Evolutionary conservation across 164 flowering plant species (phyloP), one percentile per base, ranked within the genome.

Genomic region (Magnolia sinica): DNA sequence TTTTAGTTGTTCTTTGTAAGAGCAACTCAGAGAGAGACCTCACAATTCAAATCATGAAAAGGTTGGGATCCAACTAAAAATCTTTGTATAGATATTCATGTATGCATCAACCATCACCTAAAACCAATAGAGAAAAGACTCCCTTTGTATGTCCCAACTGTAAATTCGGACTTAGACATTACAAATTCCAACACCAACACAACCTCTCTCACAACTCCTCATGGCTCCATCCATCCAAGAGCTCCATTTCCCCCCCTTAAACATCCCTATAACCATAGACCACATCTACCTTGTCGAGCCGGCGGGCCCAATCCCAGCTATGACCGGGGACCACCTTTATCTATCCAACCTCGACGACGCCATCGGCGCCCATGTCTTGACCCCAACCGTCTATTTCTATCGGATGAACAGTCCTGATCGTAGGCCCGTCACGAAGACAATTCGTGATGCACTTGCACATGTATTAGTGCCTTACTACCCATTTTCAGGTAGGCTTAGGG

Each of bases 381-480:
- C 98, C 24, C 98, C 97, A 0, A 91, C 98, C 0, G 80, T 95
- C 1, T 92, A 93, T 58, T 93, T 93, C 70, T 93, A 86, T 70
- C 76, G 50, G 58, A 76, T 87, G 8, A 72, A 71, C 4, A 20
- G 27, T 50, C 10, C 22, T 1, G 16, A 24, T 24, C 45, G 0
- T 37, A 37, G 45, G 45, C 45, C 45, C 45, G 45, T 37, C 45
- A 5, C 7, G 45, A 37, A 72, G 76, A 52, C 78, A 20, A 71
- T 93, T 1, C 73, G 74, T 0, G 83, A 88, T 2, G 89, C 98
- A 16, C 87, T 93, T 16, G 84, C 91, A 6, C 64, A 58, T 27
- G 92, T 93, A 7, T 66, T 95, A 14, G 95, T 95, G 19, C 96
- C 97, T 23, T 95, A 93, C 78, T 95, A 91, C 82, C 95, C 98